A percentile compares a stretch with the other conserved stretches of the same genome.
phyloP scores from a whole-genome alignment of 129 eudicot genomes.

The Mikania micrantha region DNA sequence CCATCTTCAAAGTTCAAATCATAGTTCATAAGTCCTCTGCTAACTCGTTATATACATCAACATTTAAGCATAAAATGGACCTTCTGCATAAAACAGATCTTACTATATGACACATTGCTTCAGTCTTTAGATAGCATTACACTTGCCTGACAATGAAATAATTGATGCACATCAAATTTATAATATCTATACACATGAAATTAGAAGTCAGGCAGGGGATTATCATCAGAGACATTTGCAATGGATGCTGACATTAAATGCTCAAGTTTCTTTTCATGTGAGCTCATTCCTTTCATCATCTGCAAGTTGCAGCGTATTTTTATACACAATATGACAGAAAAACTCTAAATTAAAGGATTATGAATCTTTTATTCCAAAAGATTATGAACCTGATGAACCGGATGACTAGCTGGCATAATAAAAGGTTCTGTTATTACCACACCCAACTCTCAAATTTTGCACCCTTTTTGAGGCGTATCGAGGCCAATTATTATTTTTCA shows the following conservation, averaged over 20 bases:
- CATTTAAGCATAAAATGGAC: too few species aligned
- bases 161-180: background rate
- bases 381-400: too few species aligned
- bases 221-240: background rate
- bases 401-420: too few species aligned
- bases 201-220: background rate
- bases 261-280: background rate
- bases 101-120: background rate
- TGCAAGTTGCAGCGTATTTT: background rate
- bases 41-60: background rate
- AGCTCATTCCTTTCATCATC: background rate
- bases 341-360: background rate
- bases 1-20: background rate
- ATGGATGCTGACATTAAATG: background rate
- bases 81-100: background rate
- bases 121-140: background rate
- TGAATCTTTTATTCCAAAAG: background rate
- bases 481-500: too few species aligned
- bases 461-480: too few species aligned
- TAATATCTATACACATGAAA: background rate
- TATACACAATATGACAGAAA: background rate
- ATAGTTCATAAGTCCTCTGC: background rate
- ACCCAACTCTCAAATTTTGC: too few species aligned
- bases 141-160: background rate
- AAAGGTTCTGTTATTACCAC: too few species aligned